These are phyloP conservation scores for Pseudopediastrum boryanum DNA, from an alignment of 139 green algal species.

Conservation along the genomic window DNA sequence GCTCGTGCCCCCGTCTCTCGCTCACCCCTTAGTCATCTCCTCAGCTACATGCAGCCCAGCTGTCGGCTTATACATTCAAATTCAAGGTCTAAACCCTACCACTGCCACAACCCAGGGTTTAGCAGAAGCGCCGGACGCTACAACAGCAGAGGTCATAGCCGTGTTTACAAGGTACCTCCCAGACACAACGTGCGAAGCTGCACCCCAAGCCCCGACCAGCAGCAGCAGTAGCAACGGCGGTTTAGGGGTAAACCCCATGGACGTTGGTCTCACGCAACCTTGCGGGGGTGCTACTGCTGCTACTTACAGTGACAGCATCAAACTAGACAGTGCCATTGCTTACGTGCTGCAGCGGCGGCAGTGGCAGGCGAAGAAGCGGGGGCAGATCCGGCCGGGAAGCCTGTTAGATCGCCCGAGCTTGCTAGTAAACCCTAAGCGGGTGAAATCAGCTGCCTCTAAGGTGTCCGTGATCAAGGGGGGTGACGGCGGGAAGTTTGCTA, in stretches of 20 bases:
- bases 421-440: slow-evolving; percentile 7
- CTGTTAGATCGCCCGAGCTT: slow-evolving; percentile 22
- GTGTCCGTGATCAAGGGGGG: slow-evolving; percentile 14
- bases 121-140: no score
- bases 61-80: not conserved
- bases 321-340: slow-evolving; percentile 20
- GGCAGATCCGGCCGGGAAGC: not conserved
- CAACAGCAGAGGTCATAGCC: not conserved
- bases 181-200: not conserved
- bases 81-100: no score
- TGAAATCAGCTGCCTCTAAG: slow-evolving; percentile 1
- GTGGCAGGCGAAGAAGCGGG: not conserved
- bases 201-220: not conserved
- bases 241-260: no score
- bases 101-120: not conserved
- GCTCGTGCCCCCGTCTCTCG: not conserved
- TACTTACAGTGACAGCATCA: not conserved
- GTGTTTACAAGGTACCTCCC: slow-evolving; percentile 21
- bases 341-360: slow-evolving; percentile 25
- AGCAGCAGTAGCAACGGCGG: not conserved
- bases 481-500: not conserved
- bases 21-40: not conserved
- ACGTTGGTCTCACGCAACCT: not conserved
- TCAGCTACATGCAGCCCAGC: not conserved
- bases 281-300: not conserved